Base-by-base conservation (phyloP, 2,329 filamentous ascomycete genomes). In the Hysterium pulicare region DNA sequence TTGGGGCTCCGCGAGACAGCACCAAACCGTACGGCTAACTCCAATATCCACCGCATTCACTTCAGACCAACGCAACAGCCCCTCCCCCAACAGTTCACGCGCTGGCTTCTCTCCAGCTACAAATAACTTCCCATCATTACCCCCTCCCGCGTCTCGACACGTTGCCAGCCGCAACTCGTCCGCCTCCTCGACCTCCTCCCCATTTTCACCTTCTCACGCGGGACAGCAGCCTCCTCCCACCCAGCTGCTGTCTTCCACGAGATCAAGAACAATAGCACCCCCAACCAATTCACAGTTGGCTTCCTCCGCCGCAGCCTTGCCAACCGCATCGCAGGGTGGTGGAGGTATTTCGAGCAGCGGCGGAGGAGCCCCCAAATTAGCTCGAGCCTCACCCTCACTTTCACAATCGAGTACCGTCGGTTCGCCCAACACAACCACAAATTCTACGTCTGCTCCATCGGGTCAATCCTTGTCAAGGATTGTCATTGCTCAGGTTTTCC, bases 401-500 rank as follows among this genome's bases (percentile, higher is more conserved):
- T 77, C 77, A 44, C 71, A 75, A 57, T 75, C 67, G 54, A 80
- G 71, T 65, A 78, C 71, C 57, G 69, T 72, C 55, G 60, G 66
- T 67, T 79, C 77, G 46, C 77, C 76, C 28, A 75, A 73, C 55
- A 71, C 75, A 41, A 71, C 64, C 57, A 71, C 57, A 68, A 78
- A 68, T 58, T 69, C 59, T 54, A 58, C 62, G 41, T 61, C 67
- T 50, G 59, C 70, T 35, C 67, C 72, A 10, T 66, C 69, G 16
- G 67, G 58, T 22, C 69, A 71, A 62, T 59, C 60, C 31, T 77
- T 97, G 58, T 86, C 86, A 48, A 96, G 94, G 72, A 93, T 98
- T 68, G 90, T 93, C 58, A 84, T 95, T 61, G 90, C 93, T 53
- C 93, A 98, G 75, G 83, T 97, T 54, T 95, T 93, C 72, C 83